Evolutionary conservation across 306 rosid genomes (phyloP).

Genomic region (Alnus rubra): DNA sequence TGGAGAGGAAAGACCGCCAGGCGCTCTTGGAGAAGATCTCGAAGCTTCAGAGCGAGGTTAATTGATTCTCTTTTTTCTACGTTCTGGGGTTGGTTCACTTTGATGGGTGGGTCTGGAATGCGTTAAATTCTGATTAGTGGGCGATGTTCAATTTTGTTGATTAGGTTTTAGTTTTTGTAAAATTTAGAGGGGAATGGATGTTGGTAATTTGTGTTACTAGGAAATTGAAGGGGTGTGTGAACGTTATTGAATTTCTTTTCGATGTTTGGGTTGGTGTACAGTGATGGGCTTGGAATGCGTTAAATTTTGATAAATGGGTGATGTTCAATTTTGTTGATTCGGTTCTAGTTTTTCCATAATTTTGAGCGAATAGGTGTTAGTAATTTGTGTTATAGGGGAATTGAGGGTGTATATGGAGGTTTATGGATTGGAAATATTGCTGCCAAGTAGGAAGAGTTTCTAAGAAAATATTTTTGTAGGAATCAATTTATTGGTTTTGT

Average conservation of each 20-base stretch:
- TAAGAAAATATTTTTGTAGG: no score
- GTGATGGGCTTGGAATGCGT: not conserved
- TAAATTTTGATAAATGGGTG: not conserved
- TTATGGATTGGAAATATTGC: not conserved
- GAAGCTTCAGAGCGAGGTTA: constrained; percentile 72
- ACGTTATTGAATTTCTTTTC: constrained; percentile 40
- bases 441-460: not conserved
- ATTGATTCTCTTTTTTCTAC: constrained; percentile 9
- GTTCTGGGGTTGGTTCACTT: not conserved
- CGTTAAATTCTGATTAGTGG: not conserved
- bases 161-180: not conserved
- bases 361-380: not conserved
- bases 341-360: not conserved
- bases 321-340: not conserved
- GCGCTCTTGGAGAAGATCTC: constrained; percentile 62
- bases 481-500: not conserved
- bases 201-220: not conserved
- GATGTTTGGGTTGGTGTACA: constrained; percentile 3
- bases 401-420: not conserved
- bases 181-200: not conserved
- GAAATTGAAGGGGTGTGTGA: not conserved
- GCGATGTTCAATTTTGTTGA: not conserved
- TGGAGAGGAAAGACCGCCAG: constrained; percentile 74
- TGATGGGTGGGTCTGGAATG: not conserved
- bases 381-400: not conserved